Base-by-base conservation (phyloP, 2,329 filamentous ascomycete genomes). In the Hymenoscyphus fructigenus region DNA sequence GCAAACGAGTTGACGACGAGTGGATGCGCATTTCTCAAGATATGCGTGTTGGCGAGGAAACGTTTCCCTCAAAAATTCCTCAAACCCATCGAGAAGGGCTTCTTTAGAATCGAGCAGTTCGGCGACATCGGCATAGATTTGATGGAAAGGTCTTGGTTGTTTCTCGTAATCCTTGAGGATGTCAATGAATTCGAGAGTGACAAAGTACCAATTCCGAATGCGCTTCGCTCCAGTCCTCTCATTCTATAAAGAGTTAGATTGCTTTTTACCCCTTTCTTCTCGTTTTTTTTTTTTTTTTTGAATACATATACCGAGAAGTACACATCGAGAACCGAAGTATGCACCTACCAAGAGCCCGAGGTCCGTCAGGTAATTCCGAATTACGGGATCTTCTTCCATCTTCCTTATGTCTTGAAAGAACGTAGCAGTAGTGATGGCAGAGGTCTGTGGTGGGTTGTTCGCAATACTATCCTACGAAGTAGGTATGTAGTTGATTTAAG, bases 11-110 rank as follows among this genome's bases (percentile, higher is more conserved):
- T 59, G 44, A 41, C 61, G 58, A 10, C 26, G 53, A 28, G 28
- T 36, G n/a, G 47, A 55, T 12, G 15, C 15, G n/a, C 36, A 17
- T 6, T 28, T 44, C 28, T 65, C 34, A 6, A 14, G 10, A 12
- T 44, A n/a, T 14, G 38, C 17, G 23, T 62, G 12, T 47, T 65
- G 60, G 14, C 47, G 17, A 44, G 60, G 32, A 41, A 47, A 65
- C 17, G 32, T 36, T 12, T 61, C 44, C 15, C n/a, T 10, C 32
- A 65, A 34, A 12, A 71, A 68, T 38, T 64, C 56, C 53, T 56
- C 62, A 44, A 66, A 67, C 6, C 47, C 63, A 9, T 15, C 41
- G 20, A 62, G 56, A 28, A 62, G 41, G 2, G n/a, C 20, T 15
- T 26, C n/a, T 12, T 65, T 23, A 14, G 57, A 9, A n/a, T 56